Evolutionary conservation across 495 filamentous ascomycete genomes (phyloP).

Genomic region (Penicillium salamii): DNA sequence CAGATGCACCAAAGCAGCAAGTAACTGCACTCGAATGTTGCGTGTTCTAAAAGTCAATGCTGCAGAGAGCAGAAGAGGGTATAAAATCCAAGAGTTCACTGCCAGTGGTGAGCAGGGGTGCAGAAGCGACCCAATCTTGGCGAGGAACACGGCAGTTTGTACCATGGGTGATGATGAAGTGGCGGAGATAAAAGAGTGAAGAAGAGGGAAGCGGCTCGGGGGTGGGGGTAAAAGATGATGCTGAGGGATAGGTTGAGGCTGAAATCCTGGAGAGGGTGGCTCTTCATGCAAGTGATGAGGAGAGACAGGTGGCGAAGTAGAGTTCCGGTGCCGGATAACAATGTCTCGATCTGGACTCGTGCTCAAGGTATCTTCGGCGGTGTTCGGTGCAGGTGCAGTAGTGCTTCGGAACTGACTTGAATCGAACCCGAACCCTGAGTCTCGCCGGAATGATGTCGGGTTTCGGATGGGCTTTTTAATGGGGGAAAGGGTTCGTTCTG

Average conservation of each 20-base stretch:
- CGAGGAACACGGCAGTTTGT: conserved; percentile 48
- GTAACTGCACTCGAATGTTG: conserved; percentile 24
- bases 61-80: conserved; percentile 59
- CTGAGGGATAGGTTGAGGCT: conserved; percentile 34
- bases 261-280: conserved; percentile 22
- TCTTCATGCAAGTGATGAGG: conserved; percentile 19
- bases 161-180: conserved; percentile 25
- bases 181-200: conserved; percentile 26
- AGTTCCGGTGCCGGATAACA: conserved; percentile 34
- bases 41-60: conserved; percentile 45
- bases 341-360: conserved; percentile 35
- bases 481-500: conserved; percentile 31
- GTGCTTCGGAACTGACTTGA: conserved; percentile 19
- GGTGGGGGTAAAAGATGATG: conserved; percentile 58
- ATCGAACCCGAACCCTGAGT: conserved; percentile 36
- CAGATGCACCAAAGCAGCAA: conserved; percentile 30
- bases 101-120: conserved; percentile 62
- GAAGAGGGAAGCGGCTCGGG: conserved; percentile 27
- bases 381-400: conserved; percentile 14
- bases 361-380: conserved; percentile 15
- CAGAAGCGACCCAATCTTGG: conserved; percentile 54
- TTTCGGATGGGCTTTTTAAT: conserved; percentile 26
- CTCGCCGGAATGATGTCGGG: conserved; percentile 25
- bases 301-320: conserved; percentile 23
- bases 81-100: conserved; percentile 55